Base-by-base conservation (phyloP, 371 early-diverging fungal species). In the Mortierella sp. region DNA sequence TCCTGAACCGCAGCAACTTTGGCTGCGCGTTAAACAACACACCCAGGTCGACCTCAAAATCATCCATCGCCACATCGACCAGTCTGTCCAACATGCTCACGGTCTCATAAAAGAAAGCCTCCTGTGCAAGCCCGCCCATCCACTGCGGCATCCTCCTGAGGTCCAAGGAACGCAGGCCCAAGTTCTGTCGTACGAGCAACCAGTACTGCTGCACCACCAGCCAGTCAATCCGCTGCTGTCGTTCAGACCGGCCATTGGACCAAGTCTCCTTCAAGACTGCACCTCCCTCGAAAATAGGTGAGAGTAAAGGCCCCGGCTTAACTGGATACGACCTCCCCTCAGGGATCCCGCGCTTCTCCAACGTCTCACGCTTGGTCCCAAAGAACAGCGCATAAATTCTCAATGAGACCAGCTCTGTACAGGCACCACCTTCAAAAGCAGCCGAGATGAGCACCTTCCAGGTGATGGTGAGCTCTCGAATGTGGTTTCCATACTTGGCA, bases 391-490 rank as follows among this genome's bases (percentile, higher is more conserved):
- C 14, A 35, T 63, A 21, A 18, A 63, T 63, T 1, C 35, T 63
- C 65, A 63, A 63, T 18, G 65, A 63, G 38, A 63, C 38, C 18
- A 63, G 38, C 18, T 12, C 4, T 8, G 35, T 3, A 18, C 65
- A 63, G 32, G 65, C 35, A 18, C 32, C 16, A 3, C 32, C 38
- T 5, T 14, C 21, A 4, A 21, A 21, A 14, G 65, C 65, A 1
- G 65, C 65, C 14, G 65, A 63, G 38, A 63, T 63, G 65, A 63
- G 32, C 16, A 63, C 65, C 18, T 35, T 63, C 51, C 72, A 51
- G 32, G 27, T 29, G 38, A 72, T 49, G 0, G 49, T 24, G 35
- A 72, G 21, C 4, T 72, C 35, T 2, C 72, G 49, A 51, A 72
- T 72, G 72, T 72, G 49, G 16, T 24, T 35, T 3, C 49, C 72